Percentiles rank a stretch among this genome's conserved stretches.
Evolutionary conservation across 1,284 basidiomycete species (phyloP).

Genomic region (Papiliotrema laurentii): DNA sequence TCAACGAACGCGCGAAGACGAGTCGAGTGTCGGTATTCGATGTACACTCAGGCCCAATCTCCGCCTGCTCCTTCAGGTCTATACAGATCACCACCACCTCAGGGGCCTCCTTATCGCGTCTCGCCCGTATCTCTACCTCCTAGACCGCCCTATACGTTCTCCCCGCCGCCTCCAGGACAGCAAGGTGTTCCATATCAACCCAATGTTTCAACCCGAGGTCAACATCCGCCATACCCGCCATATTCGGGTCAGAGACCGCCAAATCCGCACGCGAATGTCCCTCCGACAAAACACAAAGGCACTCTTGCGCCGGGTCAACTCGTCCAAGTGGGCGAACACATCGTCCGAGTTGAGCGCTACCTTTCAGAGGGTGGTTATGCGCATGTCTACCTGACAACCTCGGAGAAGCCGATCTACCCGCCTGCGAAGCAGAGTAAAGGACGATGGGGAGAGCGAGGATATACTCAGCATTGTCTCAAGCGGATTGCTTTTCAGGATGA

Average conservation of each 20-base stretch:
- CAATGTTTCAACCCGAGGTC: too few species aligned
- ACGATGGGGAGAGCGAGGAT: slow-evolving; percentile 54
- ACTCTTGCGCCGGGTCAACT: slow-evolving; percentile 66
- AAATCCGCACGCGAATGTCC: slow-evolving; percentile 6
- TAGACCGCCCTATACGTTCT: slow-evolving; percentile 25
- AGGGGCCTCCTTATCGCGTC: slow-evolving; percentile 22
- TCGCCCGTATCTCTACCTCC: slow-evolving; percentile 22
- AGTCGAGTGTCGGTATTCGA: not conserved
- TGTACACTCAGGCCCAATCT: not conserved
- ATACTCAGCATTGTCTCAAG: slow-evolving; percentile 92
- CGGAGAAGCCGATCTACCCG: slow-evolving; percentile 71
- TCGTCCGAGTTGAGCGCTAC: slow-evolving; percentile 81
- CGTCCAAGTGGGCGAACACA: slow-evolving; percentile 83
- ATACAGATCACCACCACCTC: slow-evolving; percentile 12
- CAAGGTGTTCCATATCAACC: too few species aligned
- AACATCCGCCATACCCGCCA: too few species aligned
- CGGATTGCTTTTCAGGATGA: slow-evolving; percentile 91
- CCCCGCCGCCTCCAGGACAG: slow-evolving; percentile 12
- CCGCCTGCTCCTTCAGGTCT: not conserved
- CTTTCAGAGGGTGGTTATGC: slow-evolving; percentile 97
- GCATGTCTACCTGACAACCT: slow-evolving; percentile 92
- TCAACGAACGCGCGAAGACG: not conserved
- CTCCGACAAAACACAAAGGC: slow-evolving; percentile 41
- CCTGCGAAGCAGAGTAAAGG: slow-evolving; percentile 24
- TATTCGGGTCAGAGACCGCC: too few species aligned